Conservation (phyloP, 805 yeast species). For the Wickerhamomyces canadensis region DNA sequence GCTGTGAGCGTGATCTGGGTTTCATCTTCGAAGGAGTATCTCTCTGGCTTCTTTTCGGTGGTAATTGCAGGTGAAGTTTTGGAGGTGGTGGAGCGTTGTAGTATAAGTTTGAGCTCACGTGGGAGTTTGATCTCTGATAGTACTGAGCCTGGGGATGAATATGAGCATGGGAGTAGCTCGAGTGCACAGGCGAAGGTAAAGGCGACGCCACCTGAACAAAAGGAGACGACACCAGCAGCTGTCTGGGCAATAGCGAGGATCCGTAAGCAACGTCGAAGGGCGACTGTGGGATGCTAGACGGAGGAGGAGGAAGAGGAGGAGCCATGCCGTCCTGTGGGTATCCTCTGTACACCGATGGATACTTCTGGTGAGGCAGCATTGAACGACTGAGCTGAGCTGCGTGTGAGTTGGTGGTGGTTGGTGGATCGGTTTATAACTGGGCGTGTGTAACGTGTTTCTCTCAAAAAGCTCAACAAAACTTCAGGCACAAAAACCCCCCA, state of each 20-base stretch:
- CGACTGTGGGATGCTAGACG: constrained; percentile 34
- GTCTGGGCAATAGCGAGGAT: constrained; percentile 57
- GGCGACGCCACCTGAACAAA: constrained; percentile 41
- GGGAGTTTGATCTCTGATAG: constrained; percentile 2
- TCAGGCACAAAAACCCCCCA: too few species aligned
- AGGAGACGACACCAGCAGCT: constrained; percentile 56
- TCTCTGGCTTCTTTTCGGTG: constrained; percentile 14
- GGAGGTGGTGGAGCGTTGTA: constrained; percentile 17
- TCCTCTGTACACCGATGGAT: constrained; percentile 16
- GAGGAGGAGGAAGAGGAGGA: neutral
- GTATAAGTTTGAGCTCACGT: constrained; percentile 7
- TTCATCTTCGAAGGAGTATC: constrained; percentile 1
- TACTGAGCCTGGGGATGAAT: constrained; percentile 11
- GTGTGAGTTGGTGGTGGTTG: neutral
- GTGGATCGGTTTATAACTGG: neutral
- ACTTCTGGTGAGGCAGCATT: constrained; percentile 19
- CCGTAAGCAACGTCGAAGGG: constrained; percentile 60
- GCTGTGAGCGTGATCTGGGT: neutral
- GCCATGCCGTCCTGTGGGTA: neutral
- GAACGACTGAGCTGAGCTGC: neutral
- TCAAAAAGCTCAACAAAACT: too few species aligned
- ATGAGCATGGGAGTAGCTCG: constrained; percentile 1
- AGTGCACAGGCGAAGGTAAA: constrained; percentile 18
- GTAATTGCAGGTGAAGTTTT: constrained; percentile 14
- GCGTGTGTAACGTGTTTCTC: too few species aligned